phyloP scores from a whole-genome alignment of 805 yeast genomes.

The Kodamaea hsintzibuensis region DNA sequence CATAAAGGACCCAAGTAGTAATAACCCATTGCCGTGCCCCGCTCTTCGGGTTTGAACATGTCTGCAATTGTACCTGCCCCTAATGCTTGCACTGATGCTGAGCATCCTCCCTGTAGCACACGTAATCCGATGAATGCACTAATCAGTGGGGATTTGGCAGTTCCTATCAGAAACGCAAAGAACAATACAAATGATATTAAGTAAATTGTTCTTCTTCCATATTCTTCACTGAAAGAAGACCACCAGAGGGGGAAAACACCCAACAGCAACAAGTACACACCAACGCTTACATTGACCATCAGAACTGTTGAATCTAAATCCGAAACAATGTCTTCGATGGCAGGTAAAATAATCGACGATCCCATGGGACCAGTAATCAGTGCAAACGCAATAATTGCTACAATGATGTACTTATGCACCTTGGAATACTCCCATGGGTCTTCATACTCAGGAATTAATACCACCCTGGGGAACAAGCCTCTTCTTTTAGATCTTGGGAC shows the following conservation, averaged over 20 bases:
- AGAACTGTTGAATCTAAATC: conserved; percentile 58
- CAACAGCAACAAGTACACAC: conserved; percentile 68
- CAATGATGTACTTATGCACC: conserved; percentile 51
- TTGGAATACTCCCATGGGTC: conserved; percentile 68
- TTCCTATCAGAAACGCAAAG: conserved; percentile 68
- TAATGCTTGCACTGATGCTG: conserved; percentile 84
- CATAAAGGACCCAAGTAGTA: conserved; percentile 79
- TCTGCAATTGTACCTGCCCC: conserved; percentile 91
- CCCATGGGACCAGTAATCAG: conserved; percentile 89
- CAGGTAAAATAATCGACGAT: conserved; percentile 79
- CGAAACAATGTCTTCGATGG: conserved; percentile 57
- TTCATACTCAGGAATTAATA: conserved; percentile 67
- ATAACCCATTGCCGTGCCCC: conserved; percentile 80
- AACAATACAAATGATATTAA: conserved; percentile 64
- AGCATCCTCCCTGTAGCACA: conserved; percentile 73
- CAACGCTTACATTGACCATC: conserved; percentile 75
- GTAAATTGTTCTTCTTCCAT: conserved; percentile 76
- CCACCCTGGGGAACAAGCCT: conserved; percentile 54
- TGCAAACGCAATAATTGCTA: conserved; percentile 67
- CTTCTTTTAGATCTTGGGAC: conserved; percentile 49
- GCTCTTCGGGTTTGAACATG: conserved; percentile 59
- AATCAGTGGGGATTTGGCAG: conserved; percentile 64
- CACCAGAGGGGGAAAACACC: conserved; percentile 90
- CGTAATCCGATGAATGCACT: conserved; percentile 66
- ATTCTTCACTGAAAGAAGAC: conserved; percentile 74